phyloP scores from a whole-genome alignment of 2,329 filamentous ascomycete genomes.

The Pseudopithomyces chartarum region DNA sequence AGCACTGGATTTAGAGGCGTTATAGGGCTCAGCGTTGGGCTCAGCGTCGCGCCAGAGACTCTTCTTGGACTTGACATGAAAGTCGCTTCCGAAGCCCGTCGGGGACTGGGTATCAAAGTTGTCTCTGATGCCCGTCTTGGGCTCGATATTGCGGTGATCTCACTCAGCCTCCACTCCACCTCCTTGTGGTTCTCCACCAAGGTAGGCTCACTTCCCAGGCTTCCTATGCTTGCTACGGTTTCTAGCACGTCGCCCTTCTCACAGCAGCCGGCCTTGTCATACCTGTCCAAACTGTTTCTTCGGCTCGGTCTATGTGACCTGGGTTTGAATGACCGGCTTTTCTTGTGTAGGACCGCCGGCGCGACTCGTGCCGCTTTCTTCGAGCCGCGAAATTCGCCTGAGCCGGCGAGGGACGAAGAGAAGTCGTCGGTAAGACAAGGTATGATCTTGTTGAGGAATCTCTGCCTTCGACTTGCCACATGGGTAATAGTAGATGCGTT shows the following conservation, averaged over 20 bases:
- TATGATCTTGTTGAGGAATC: slow-evolving; percentile 37
- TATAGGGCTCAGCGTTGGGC: slow-evolving; percentile 36
- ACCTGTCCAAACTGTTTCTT: slow-evolving; percentile 35
- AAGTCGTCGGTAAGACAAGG: slow-evolving; percentile 44
- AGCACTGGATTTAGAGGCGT: slow-evolving; percentile 33
- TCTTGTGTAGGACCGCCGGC: slow-evolving; percentile 30
- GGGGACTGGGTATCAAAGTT: slow-evolving; percentile 29
- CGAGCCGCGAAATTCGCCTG: slow-evolving; percentile 20
- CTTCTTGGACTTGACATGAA: slow-evolving; percentile 30
- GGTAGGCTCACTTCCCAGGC: slow-evolving; percentile 38
- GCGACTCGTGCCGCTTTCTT: slow-evolving; percentile 27
- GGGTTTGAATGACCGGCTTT: slow-evolving; percentile 30
- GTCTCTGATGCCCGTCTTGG: slow-evolving; percentile 30
- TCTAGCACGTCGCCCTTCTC: slow-evolving; percentile 42
- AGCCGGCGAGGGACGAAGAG: slow-evolving; percentile 38
- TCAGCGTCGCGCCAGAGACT: slow-evolving; percentile 30
- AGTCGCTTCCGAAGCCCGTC: slow-evolving; percentile 26
- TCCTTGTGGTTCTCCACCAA: slow-evolving; percentile 33
- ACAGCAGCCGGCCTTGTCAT: slow-evolving; percentile 28
- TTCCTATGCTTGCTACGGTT: slow-evolving; percentile 39
- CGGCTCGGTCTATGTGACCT: slow-evolving; percentile 23
- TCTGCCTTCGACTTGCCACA: slow-evolving; percentile 21
- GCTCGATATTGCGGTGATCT: slow-evolving; percentile 24
- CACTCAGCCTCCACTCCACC: slow-evolving; percentile 29
- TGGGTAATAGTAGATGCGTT: slow-evolving; percentile 32